phyloP scores from a whole-genome alignment of 2,329 filamentous ascomycete genomes.

The Exophiala aquamarina region DNA sequence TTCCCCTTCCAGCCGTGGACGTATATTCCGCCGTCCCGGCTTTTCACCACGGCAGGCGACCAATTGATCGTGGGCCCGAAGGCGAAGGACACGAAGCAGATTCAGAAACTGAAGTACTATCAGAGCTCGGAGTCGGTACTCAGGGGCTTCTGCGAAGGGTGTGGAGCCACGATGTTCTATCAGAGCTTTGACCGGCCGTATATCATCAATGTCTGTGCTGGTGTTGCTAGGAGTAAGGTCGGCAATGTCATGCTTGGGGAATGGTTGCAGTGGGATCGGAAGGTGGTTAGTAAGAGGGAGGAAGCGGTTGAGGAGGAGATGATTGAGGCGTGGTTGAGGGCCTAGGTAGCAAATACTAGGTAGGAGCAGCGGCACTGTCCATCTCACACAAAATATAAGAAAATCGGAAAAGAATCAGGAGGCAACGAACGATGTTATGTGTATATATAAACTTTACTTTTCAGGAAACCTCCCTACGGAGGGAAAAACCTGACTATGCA shows the following conservation, averaged over 20 bases:
- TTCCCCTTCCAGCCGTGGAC: slow-evolving; percentile 67
- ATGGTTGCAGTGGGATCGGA: slow-evolving; percentile 64
- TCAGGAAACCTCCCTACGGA: too few species aligned
- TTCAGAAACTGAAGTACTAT: slow-evolving; percentile 47
- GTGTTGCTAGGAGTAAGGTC: slow-evolving; percentile 51
- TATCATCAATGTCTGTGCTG: slow-evolving; percentile 64
- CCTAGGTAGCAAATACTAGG: too few species aligned
- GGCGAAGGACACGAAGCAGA: slow-evolving; percentile 29
- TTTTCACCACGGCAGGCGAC: slow-evolving; percentile 44
- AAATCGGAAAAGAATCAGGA: too few species aligned
- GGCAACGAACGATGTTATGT: too few species aligned
- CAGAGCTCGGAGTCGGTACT: slow-evolving; percentile 53
- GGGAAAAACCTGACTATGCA: too few species aligned
- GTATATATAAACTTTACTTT: neutral
- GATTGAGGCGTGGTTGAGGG: slow-evolving; percentile 28
- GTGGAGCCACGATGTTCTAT: slow-evolving; percentile 67
- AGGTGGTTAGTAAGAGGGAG: slow-evolving; percentile 59
- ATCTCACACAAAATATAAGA: too few species aligned
- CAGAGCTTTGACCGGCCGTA: slow-evolving; percentile 53
- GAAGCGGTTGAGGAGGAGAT: slow-evolving; percentile 44
- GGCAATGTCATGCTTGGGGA: slow-evolving; percentile 54
- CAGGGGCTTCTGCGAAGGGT: slow-evolving; percentile 62
- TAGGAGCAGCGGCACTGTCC: too few species aligned
- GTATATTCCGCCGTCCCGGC: slow-evolving; percentile 62
- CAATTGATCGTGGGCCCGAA: slow-evolving; percentile 39